Conservation (phyloP, 2,329 filamentous ascomycete genomes). For the Piedraia hortae region DNA sequence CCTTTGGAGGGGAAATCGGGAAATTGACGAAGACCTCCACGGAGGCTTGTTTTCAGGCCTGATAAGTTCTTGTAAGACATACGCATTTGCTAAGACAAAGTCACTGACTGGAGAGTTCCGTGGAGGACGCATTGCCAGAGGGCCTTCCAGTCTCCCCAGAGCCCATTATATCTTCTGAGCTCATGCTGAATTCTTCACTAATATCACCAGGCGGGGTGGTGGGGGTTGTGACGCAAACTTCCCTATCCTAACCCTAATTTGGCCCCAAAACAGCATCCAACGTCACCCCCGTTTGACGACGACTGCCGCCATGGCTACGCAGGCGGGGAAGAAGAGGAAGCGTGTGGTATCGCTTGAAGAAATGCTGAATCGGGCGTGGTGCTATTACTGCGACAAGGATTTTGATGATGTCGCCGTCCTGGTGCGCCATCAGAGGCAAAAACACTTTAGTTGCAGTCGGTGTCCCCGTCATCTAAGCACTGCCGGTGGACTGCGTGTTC, state of each 20-base stretch:
- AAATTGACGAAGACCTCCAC: slow-evolving; percentile 52
- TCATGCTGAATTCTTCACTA: too few species aligned
- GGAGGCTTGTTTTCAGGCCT: slow-evolving; percentile 39
- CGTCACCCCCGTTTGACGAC: too few species aligned
- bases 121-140: too few species aligned
- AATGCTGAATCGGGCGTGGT: slow-evolving; percentile 69
- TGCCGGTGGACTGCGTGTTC: slow-evolving; percentile 79
- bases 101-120: too few species aligned
- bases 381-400: slow-evolving; percentile 98
- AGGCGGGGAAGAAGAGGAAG: slow-evolving; percentile 1
- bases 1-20: slow-evolving; percentile 77
- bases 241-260: too few species aligned
- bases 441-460: slow-evolving; percentile 91
- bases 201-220: too few species aligned
- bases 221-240: too few species aligned
- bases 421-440: slow-evolving; percentile 94
- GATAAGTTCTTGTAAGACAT: slow-evolving; percentile 10
- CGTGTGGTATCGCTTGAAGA: slow-evolving; percentile 33
- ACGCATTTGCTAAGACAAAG: too few species aligned
- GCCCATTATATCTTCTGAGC: too few species aligned
- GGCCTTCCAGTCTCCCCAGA: too few species aligned
- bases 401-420: slow-evolving; percentile 94
- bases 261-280: too few species aligned
- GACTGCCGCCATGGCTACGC: too few species aligned
- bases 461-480: slow-evolving; percentile 78